Evolutionary conservation across 345 rosid genomes (phyloP), one percentile per base, ranked within the genome.

Genomic region (Cardamine resedifolia): DNA sequence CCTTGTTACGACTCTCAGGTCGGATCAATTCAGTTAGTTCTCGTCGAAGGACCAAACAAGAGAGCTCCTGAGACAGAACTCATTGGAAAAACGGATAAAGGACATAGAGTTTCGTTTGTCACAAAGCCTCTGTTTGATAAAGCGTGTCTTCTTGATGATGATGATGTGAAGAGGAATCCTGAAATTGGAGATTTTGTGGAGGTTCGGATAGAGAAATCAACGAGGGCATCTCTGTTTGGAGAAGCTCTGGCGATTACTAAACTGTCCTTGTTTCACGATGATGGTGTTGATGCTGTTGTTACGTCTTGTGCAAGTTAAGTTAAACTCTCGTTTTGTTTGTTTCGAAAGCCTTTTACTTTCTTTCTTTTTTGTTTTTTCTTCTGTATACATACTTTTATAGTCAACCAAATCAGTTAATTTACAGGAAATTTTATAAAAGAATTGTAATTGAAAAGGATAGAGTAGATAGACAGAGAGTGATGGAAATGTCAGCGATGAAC

Each of bases 41-140:
- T 91, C 66, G 88, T 94, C 1, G 98, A 94, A 85, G 97, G 98
- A 64, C 95, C 92, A 31, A 94, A 89, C 81, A 89, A 80, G 80
- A 84, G 92, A 85, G 95, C 95, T 70, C 98, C 96, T 4, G 89
- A 85, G 44, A 85, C 88, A 8, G 96, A 94, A 70, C 89, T 94
- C 15, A 86, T 89, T 0, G 98, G 97, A 27, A 94, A 88, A 84
- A 94, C 84, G 8, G 96, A 94, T 58, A 82, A 92, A 83, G 92
- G 92, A 26, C 98, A 91, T 41, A 61, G 90, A 67, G 93, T 94
- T 57, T 76, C 85, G 55, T 94, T 94, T 57, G 45, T 71, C 3
- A 85, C 58, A 15, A 66, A 77, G 43, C 89, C 89, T 1, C 15
- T 94, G 71, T 74, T 67, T 19, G 70, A 81, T 27, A 84, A 78